Conservation (phyloP, 2,329 filamentous ascomycete species). For the Fusarium sp. region DNA sequence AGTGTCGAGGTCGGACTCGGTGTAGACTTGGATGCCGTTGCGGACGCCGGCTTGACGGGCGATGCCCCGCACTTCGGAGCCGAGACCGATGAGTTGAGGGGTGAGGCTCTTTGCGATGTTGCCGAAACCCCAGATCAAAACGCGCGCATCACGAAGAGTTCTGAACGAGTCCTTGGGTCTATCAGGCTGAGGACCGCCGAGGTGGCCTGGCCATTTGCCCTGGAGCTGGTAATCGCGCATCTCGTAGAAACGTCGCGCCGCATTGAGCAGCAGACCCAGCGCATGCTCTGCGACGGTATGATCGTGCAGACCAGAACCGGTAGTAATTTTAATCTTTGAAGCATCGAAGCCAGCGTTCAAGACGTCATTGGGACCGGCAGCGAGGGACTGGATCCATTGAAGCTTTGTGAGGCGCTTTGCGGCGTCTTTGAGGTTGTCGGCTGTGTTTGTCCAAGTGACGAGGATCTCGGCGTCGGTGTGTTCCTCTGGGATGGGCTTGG, state of each 20-base stretch:
- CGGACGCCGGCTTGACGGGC: constrained; percentile 68
- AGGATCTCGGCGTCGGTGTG: constrained; percentile 70
- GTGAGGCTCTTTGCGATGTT: constrained; percentile 73
- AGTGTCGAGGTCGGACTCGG: constrained; percentile 64
- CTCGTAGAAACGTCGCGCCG: constrained; percentile 69
- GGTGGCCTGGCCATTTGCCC: constrained; percentile 69
- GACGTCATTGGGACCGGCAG: constrained; percentile 74
- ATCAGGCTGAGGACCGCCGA: constrained; percentile 71
- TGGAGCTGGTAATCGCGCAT: constrained; percentile 72
- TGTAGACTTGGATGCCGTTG: constrained; percentile 67
- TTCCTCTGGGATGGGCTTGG: constrained; percentile 65
- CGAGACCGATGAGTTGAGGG: constrained; percentile 65
- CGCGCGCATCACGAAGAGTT: constrained; percentile 67
- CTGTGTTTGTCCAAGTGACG: constrained; percentile 71
- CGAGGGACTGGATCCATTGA: constrained; percentile 74
- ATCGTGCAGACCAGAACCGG: constrained; percentile 73
- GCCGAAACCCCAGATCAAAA: constrained; percentile 74
- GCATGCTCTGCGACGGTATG: constrained; percentile 74
- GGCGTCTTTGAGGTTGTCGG: constrained; percentile 69
- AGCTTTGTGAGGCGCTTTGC: constrained; percentile 66
- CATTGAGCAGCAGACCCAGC: constrained; percentile 66
- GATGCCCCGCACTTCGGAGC: constrained; percentile 69
- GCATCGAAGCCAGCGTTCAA: constrained; percentile 70
- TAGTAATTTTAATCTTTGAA: constrained; percentile 64
- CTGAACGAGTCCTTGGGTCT: constrained; percentile 68